phyloP scores from a whole-genome alignment of 306 rosid species.

The Clitoria ternatea region DNA sequence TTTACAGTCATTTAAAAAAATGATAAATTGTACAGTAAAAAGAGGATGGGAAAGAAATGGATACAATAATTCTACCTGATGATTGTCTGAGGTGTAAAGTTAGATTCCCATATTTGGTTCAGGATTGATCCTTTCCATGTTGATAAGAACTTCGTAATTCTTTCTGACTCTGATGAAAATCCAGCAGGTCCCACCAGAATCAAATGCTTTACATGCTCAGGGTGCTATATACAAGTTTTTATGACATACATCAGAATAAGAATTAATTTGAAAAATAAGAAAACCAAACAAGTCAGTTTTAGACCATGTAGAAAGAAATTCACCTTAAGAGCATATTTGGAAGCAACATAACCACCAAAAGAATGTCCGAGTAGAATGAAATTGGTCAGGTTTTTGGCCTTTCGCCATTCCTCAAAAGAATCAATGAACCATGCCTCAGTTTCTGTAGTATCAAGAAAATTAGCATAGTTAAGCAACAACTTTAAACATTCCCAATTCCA shows the following conservation, averaged over 20 bases:
- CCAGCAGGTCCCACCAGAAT: conserved; percentile 93
- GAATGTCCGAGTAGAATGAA: conserved; percentile 94
- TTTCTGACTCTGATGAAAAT: conserved; percentile 60
- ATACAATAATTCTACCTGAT: conserved; percentile 46
- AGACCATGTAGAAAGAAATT: conserved; percentile 19
- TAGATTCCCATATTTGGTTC: conserved; percentile 93
- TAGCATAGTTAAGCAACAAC: conserved; percentile 23
- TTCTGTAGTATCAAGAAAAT: conserved; percentile 51
- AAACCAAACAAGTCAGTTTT: conserved; percentile 9
- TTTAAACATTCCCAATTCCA: background rate
- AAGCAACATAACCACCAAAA: conserved; percentile 95
- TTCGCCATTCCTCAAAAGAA: conserved; percentile 98
- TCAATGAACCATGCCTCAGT: conserved; percentile 95
- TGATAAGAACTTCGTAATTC: conserved; percentile 58
- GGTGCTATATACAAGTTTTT: conserved; percentile 58
- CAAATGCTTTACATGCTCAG: conserved; percentile 86
- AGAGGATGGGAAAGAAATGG: background rate
- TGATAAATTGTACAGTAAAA: background rate
- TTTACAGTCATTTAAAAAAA: background rate
- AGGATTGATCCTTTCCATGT: conserved; percentile 89
- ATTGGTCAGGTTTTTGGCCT: conserved; percentile 81
- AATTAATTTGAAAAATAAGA: background rate
- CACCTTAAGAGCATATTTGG: conserved; percentile 94
- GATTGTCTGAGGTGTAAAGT: conserved; percentile 80
- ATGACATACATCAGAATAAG: conserved; percentile 29